Percentiles rank a stretch among this genome's conserved stretches.
Evolutionary conservation across 805 yeast species (phyloP).

Genomic region (Wickerhamomyces mucosus): DNA sequence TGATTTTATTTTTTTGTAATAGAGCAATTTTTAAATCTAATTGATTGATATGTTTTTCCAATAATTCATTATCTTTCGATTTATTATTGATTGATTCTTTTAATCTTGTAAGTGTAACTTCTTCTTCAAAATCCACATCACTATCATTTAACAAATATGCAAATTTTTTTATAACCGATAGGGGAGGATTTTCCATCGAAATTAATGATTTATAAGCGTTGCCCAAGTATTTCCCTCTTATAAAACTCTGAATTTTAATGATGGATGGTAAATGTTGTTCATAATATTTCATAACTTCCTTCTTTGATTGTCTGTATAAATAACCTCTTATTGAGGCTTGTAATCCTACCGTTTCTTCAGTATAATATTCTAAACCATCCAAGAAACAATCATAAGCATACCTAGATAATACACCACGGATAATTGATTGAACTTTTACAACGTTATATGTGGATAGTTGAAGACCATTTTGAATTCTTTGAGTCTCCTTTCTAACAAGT

Average conservation of each 20-base stretch:
- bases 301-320: constrained; percentile 27
- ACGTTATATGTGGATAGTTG: constrained; percentile 13
- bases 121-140: constrained; percentile 68
- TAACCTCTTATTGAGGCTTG: constrained; percentile 51
- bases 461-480: constrained; percentile 1
- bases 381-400: constrained; percentile 43
- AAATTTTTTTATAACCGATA: constrained; percentile 67
- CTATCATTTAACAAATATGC: constrained; percentile 65
- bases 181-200: constrained; percentile 64
- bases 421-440: constrained; percentile 41
- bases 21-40: constrained; percentile 71
- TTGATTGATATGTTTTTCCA: constrained; percentile 68
- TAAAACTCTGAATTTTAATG: constrained; percentile 61
- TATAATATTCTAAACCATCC: constrained; percentile 42
- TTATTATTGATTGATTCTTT: constrained; percentile 63
- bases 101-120: constrained; percentile 53
- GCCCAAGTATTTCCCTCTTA: constrained; percentile 60
- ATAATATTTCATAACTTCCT: constrained; percentile 37
- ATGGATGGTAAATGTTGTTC: constrained; percentile 45
- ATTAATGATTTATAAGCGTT: constrained; percentile 67
- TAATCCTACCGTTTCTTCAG: constrained; percentile 30
- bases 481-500: constrained; percentile 21
- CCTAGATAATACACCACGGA: constrained; percentile 57
- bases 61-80: constrained; percentile 58
- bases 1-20: constrained; percentile 68